These are phyloP conservation scores for Pseudotsuga menziesii DNA, from an alignment of 75 land plant species.

Conservation along the genomic window DNA sequence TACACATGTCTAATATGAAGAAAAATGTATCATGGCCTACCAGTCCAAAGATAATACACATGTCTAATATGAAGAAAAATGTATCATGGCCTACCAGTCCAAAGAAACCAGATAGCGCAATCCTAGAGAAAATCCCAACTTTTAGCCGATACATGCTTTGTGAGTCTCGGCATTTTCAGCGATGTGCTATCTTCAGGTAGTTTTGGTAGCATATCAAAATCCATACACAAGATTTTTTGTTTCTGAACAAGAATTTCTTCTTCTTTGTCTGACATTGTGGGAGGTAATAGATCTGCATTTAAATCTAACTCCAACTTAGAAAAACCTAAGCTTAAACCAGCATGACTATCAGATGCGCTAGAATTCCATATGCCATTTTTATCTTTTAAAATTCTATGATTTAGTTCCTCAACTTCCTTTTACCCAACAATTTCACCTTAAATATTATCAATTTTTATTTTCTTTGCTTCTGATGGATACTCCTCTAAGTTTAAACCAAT, in stretches of 20 bases:
- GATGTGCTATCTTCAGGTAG: slow-evolving; percentile 38
- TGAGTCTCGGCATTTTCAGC: slow-evolving; percentile 44
- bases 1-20: neutral
- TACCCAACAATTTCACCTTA: neutral
- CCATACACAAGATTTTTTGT: slow-evolving; percentile 1
- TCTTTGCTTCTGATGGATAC: slow-evolving; percentile 41
- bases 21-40: slow-evolving; percentile 30
- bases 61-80: neutral
- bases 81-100: slow-evolving; percentile 67
- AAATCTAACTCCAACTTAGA: slow-evolving; percentile 50
- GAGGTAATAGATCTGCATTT: slow-evolving; percentile 13
- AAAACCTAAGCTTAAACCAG: slow-evolving; percentile 14
- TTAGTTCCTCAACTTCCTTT: neutral
- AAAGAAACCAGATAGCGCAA: slow-evolving; percentile 88
- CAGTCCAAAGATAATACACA: slow-evolving; percentile 85
- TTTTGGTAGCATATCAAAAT: slow-evolving; percentile 12
- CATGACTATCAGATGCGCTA: slow-evolving; percentile 11
- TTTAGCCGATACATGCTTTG: slow-evolving; percentile 66
- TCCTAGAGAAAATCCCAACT: slow-evolving; percentile 96
- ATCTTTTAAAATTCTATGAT: slow-evolving; percentile 7
- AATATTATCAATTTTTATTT: slow-evolving; percentile 37
- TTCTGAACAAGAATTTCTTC: neutral
- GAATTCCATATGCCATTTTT: slow-evolving; percentile 17
- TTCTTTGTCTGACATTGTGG: neutral
- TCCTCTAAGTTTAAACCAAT: slow-evolving; percentile 33